phyloP scores from a whole-genome alignment of 78 protist genomes.

The Monocercomonoides exilis region DNA sequence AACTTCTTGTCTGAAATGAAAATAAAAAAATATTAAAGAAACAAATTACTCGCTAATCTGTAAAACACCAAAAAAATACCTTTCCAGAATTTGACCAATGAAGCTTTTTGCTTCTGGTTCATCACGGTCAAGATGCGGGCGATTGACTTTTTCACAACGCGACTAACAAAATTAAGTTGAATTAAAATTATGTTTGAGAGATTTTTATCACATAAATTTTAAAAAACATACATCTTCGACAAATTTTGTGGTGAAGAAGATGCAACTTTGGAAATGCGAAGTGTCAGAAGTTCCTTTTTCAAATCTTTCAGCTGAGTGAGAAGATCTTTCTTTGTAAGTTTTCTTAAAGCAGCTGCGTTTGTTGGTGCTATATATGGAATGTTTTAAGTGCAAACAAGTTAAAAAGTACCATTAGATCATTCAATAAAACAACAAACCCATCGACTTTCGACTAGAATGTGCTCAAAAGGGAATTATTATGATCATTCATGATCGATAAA shows the following conservation, averaged over 20 bases:
- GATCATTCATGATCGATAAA: too few species aligned
- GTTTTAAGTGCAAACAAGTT: too few species aligned
- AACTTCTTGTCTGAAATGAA: background rate
- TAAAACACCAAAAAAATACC: too few species aligned
- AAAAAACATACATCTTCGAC: background rate
- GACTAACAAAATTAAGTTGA: background rate
- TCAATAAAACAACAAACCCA: too few species aligned
- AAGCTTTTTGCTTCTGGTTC: background rate
- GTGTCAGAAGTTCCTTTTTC: background rate
- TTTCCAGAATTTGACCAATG: background rate
- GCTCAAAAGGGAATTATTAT: too few species aligned
- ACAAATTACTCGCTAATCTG: background rate
- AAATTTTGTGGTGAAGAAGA: background rate
- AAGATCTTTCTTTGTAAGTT: background rate
- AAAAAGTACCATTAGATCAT: too few species aligned
- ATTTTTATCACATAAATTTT: background rate
- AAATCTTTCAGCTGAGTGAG: background rate
- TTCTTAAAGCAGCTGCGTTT: background rate
- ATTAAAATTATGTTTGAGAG: background rate
- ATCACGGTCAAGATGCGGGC: background rate
- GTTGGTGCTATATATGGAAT: too few species aligned
- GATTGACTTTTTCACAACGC: background rate
- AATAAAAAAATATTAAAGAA: background rate
- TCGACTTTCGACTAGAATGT: too few species aligned
- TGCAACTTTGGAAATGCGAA: conserved; percentile 3